phyloP scores from a whole-genome alignment of 495 filamentous ascomycete genomes.

The Xylaria nigripes region DNA sequence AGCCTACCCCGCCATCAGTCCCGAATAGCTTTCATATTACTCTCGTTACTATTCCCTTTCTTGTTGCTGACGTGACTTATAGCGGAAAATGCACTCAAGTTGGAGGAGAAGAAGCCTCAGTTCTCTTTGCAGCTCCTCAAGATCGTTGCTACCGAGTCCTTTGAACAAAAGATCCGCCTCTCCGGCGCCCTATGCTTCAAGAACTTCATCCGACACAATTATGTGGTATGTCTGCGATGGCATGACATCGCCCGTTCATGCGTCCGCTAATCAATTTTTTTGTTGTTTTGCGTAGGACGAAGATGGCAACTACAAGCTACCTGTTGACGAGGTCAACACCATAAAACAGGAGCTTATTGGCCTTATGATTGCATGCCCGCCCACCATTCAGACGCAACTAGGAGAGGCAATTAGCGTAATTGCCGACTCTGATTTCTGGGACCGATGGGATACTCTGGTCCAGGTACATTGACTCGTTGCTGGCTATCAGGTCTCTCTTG shows the following conservation, averaged over 20 bases:
- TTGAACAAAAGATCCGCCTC: conserved; percentile 68
- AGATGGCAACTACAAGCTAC: conserved; percentile 83
- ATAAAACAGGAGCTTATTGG: conserved; percentile 94
- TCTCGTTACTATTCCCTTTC: not conserved
- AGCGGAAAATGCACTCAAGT: conserved; percentile 75
- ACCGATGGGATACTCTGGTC: conserved; percentile 79
- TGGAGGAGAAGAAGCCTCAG: conserved; percentile 67
- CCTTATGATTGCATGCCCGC: conserved; percentile 86
- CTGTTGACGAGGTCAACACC: conserved; percentile 65
- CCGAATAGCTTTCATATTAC: not conserved
- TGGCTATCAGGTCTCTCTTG: not conserved
- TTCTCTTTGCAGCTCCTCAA: conserved; percentile 85
- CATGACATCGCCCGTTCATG: not conserved
- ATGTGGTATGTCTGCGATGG: conserved; percentile 49
- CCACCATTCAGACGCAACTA: conserved; percentile 81
- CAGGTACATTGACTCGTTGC: conserved; percentile 3
- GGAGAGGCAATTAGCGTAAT: conserved; percentile 96
- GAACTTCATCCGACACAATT: conserved; percentile 91
- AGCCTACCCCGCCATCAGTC: conserved; percentile 11
- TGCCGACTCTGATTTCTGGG: conserved; percentile 95
- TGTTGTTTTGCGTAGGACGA: conserved; percentile 62
- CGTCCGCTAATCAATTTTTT: conserved; percentile 9
- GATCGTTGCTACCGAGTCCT: conserved; percentile 66
- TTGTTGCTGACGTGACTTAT: conserved; percentile 14
- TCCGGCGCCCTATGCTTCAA: conserved; percentile 95